Evolutionary conservation across 2,329 filamentous ascomycete species (phyloP).

Genomic region (Talaromyces marneffei): DNA sequence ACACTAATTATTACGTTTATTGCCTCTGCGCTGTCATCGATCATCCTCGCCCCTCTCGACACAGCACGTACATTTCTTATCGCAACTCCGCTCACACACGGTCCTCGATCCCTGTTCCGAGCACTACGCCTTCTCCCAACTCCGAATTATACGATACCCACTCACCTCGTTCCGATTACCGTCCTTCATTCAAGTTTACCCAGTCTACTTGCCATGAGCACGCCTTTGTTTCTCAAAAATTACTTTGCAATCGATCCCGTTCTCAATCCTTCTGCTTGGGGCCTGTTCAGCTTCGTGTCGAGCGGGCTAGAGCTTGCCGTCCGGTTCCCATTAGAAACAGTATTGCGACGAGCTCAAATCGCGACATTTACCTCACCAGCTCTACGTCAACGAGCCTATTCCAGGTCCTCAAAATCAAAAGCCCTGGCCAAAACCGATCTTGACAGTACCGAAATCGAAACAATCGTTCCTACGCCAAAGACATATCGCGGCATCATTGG

Average conservation of each 20-base stretch:
- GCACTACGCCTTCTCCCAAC: conserved; percentile 74
- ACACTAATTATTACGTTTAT: conserved; percentile 68
- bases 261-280: conserved; percentile 74
- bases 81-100: conserved; percentile 69
- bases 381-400: conserved; percentile 29
- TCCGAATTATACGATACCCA: conserved; percentile 60
- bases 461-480: conserved; percentile 69
- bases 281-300: conserved; percentile 72
- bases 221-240: conserved; percentile 79
- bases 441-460: conserved; percentile 49
- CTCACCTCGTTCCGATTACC: conserved; percentile 71
- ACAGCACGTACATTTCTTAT: conserved; percentile 82
- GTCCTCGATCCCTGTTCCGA: conserved; percentile 70
- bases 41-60: conserved; percentile 81
- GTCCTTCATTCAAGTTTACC: conserved; percentile 80
- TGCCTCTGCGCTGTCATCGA: conserved; percentile 63
- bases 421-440: neutral
- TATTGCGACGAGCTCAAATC: conserved; percentile 82
- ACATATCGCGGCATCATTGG: conserved; percentile 81
- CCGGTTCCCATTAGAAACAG: conserved; percentile 85
- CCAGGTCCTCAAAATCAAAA: neutral
- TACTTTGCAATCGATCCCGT: conserved; percentile 78
- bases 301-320: conserved; percentile 75
- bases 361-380: conserved; percentile 59
- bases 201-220: conserved; percentile 72